Evolutionary conservation across 768 basidiomycete species (phyloP), one percentile per base, ranked within the genome.

Genomic region (Suillus clintonianus): DNA sequence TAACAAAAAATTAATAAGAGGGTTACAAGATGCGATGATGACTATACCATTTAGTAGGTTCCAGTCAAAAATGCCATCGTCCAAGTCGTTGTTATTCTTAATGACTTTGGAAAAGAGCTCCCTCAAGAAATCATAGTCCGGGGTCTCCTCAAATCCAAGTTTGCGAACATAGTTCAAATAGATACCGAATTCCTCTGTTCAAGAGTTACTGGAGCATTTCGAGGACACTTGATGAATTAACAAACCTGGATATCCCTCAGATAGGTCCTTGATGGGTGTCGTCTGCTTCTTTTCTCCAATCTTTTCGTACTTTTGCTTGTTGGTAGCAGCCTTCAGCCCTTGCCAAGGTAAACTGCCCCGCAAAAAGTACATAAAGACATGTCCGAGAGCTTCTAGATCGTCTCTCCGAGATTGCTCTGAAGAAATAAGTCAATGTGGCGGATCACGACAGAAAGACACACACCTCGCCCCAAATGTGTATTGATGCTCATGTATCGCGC

Each of bases 221-320:
- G 10, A 57, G 62, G 42, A 24, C 11, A n/a, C 32, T 47, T 57
- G 47, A 60, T 34, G 37, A 63, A 55, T 47, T 60, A 43, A 74
- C 84, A 65, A 69, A 94, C 94, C 95, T 56, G 97, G 97, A 81
- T 90, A 95, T 62, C 94, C 93, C 70, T 99, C 97, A 71, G 91
- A 94, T 30, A 99, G 84, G 73, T 99, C 97, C 80, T 94, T 97
- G 77, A 99, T 98, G 8, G 92, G 91, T 34, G 97, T 99, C 15
- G 92, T 92, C 81, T 99, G 97, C 85, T 95, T 99, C 90, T 99
- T 99, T 83, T 99, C 97, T 67, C 97, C 97, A 76, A 99, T 99
- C 85, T 99, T 99, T 84, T 99, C 97, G 81, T 99, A 99, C 83
- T 99, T 94, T 77, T 99, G 97, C 82, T 99, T 99, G 84, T 99